Conservation (phyloP, 371 early-diverging fungal species). For the Apophysomyces variabilis region DNA sequence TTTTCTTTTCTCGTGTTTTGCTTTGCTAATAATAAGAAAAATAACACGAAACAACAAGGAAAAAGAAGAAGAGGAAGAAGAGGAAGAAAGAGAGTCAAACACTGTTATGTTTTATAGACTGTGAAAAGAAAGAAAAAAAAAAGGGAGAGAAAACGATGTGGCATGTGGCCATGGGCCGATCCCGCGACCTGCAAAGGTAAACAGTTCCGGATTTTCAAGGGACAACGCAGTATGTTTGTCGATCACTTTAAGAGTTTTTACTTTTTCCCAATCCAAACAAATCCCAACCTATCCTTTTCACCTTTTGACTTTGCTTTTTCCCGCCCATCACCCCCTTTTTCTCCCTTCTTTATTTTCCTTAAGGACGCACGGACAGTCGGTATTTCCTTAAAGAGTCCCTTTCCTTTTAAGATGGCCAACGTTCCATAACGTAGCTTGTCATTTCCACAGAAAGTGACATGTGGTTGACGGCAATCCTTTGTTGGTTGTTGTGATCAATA, state of each 20-base stretch:
- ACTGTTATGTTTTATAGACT: not conserved
- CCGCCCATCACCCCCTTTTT: too few species aligned
- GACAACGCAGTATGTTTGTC: not conserved
- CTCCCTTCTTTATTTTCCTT: too few species aligned
- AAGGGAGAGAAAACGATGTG: not conserved
- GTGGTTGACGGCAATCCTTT: too few species aligned
- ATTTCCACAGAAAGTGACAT: too few species aligned
- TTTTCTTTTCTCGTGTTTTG: too few species aligned
- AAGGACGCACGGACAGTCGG: too few species aligned
- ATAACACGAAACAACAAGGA: not conserved
- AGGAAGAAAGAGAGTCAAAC: not conserved
- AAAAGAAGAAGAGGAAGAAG: not conserved
- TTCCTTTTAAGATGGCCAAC: too few species aligned
- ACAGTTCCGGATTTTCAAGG: constrained; percentile 11
- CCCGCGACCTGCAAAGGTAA: constrained; percentile 11
- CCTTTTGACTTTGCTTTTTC: too few species aligned
- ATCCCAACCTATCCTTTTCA: not conserved
- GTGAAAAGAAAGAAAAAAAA: not conserved
- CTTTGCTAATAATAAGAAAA: too few species aligned
- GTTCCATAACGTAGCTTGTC: too few species aligned
- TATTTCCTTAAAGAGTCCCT: too few species aligned
- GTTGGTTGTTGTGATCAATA: not conserved
- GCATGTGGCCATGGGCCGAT: constrained; percentile 11
- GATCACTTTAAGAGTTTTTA: not conserved
- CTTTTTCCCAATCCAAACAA: constrained; percentile 2